These are phyloP conservation scores for Colletotrichum tropicale DNA, from an alignment of 2,329 filamentous ascomycete genomes.

Conservation along the genomic window DNA sequence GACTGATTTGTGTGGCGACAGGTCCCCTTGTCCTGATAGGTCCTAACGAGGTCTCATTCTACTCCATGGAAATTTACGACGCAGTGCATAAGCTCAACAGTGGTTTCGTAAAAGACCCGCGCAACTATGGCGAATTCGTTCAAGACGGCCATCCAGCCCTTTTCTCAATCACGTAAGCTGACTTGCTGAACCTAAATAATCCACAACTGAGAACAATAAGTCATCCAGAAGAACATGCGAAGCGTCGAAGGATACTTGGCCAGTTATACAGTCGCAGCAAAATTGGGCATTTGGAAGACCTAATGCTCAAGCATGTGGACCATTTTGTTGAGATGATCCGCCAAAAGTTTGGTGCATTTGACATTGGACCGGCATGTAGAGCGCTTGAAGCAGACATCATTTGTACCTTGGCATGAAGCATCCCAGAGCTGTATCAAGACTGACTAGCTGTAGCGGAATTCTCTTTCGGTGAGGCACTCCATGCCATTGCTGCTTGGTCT, in stretches of 20 bases:
- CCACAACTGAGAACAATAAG: slow-evolving; percentile 13
- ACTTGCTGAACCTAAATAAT: not conserved
- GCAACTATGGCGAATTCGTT: slow-evolving; percentile 30
- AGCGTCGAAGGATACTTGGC: slow-evolving; percentile 30
- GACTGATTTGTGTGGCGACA: not conserved
- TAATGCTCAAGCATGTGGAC: slow-evolving; percentile 26
- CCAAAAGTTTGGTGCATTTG: not conserved
- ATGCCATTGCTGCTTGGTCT: slow-evolving; percentile 27
- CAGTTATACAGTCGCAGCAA: slow-evolving; percentile 31
- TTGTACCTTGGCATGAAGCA: not conserved
- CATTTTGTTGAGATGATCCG: slow-evolving; percentile 12
- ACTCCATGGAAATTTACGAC: slow-evolving; percentile 28
- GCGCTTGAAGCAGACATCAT: slow-evolving; percentile 6
- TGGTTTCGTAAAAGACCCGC: slow-evolving; percentile 27
- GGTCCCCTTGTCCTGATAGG: slow-evolving; percentile 26
- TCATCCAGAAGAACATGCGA: slow-evolving; percentile 28
- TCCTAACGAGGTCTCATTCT: slow-evolving; percentile 29
- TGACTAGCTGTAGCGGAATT: slow-evolving; percentile 25
- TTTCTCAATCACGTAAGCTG: slow-evolving; percentile 28
- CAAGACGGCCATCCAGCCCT: slow-evolving; percentile 30
- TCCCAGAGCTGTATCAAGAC: not conserved
- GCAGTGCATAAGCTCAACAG: slow-evolving; percentile 27
- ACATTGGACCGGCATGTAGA: not conserved
- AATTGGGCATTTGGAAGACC: slow-evolving; percentile 25
- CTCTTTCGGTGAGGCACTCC: slow-evolving; percentile 27